Conservation (phyloP, 179 eudicot species). For the Pouteria campechiana region DNA sequence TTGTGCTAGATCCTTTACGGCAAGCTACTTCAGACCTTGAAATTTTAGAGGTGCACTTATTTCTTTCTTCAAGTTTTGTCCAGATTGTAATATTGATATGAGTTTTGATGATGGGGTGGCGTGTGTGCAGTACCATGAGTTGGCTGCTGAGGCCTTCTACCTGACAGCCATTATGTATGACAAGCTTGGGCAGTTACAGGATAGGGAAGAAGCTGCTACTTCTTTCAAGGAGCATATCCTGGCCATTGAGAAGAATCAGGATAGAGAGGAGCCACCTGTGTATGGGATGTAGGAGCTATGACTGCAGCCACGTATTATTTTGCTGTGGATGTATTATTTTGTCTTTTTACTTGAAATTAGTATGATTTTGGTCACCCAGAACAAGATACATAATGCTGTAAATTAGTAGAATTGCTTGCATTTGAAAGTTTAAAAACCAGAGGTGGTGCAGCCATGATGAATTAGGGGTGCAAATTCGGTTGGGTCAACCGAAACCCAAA, state of each 20-base stretch:
- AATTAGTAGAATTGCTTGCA: too few species aligned
- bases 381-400: too few species aligned
- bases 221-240: slow-evolving; percentile 56
- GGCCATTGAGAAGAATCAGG: slow-evolving; percentile 44
- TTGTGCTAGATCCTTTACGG: slow-evolving; percentile 51
- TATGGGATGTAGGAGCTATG: too few species aligned
- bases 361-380: too few species aligned
- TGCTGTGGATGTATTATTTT: too few species aligned
- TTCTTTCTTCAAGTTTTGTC: background rate
- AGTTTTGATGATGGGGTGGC: background rate
- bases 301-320: too few species aligned
- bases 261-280: slow-evolving; percentile 14
- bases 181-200: slow-evolving; percentile 45
- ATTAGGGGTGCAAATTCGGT: too few species aligned
- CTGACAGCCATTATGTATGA: slow-evolving; percentile 63
- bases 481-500: too few species aligned
- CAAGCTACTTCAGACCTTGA: slow-evolving; percentile 82
- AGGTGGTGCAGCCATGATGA: too few species aligned
- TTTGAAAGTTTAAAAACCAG: too few species aligned
- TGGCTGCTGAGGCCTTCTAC: slow-evolving; percentile 87
- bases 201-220: slow-evolving; percentile 68
- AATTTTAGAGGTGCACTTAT: slow-evolving; percentile 57
- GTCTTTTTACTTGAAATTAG: too few species aligned
- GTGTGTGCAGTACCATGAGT: slow-evolving; percentile 63
- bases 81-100: background rate